Evolutionary conservation across 768 basidiomycete genomes (phyloP).

Genomic region (Suillus hirtellus): DNA sequence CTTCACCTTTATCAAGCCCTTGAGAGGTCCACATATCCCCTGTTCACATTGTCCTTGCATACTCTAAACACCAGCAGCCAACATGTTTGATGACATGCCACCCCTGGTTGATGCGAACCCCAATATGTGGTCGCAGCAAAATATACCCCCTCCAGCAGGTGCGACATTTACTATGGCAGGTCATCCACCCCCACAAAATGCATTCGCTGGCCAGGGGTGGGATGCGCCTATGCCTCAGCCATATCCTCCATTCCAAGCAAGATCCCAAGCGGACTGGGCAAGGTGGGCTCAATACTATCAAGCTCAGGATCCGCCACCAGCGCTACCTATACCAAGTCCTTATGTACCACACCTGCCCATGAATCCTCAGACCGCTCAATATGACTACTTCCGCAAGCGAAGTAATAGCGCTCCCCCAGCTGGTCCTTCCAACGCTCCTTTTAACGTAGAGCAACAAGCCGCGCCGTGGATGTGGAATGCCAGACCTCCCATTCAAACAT

Average conservation of each 20-base stretch:
- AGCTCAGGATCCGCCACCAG: slow-evolving; percentile 14
- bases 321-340: slow-evolving; percentile 28
- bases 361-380: slow-evolving; percentile 10
- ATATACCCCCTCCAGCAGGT: slow-evolving; percentile 28
- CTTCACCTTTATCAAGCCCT: background rate
- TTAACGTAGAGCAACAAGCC: slow-evolving; percentile 16
- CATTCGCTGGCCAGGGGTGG: slow-evolving; percentile 16
- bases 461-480: slow-evolving; percentile 17
- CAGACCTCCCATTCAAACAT: slow-evolving; percentile 20
- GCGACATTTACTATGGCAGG: slow-evolving; percentile 17
- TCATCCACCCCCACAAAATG: slow-evolving; percentile 17
- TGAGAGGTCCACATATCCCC: background rate
- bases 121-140: background rate
- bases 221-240: background rate
- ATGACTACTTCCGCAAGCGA: slow-evolving; percentile 8
- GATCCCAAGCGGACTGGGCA: slow-evolving; percentile 11
- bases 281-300: slow-evolving; percentile 12
- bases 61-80: slow-evolving; percentile 17
- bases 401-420: slow-evolving; percentile 7
- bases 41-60: slow-evolving; percentile 19
- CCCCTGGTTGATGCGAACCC: slow-evolving; percentile 23
- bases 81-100: slow-evolving; percentile 28
- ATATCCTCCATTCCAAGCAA: slow-evolving; percentile 5
- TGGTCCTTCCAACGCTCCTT: slow-evolving; percentile 7
- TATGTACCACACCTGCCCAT: slow-evolving; percentile 28